Conservation (phyloP, 2,329 filamentous ascomycete species). For the Aureobasidium leucospermi region DNA sequence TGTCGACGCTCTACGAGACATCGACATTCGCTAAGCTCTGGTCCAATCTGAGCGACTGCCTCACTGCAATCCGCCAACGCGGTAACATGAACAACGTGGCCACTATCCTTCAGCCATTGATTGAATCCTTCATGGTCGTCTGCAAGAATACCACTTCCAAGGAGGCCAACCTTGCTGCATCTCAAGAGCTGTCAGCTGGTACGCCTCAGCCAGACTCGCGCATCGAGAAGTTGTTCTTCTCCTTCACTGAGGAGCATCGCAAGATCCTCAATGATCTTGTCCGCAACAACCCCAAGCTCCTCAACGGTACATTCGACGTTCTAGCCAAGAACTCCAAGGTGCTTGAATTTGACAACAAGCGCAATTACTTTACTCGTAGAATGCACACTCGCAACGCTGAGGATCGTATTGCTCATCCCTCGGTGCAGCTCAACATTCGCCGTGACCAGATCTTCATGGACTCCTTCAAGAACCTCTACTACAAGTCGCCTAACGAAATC, state of each 20-base stretch:
- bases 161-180: slow-evolving; percentile 46
- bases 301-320: slow-evolving; percentile 95
- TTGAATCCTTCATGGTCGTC: slow-evolving; percentile 96
- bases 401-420: slow-evolving; percentile 62
- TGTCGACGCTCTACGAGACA: slow-evolving; percentile 84
- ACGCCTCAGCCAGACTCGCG: slow-evolving; percentile 72
- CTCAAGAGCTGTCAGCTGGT: slow-evolving; percentile 61
- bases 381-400: slow-evolving; percentile 71
- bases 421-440: slow-evolving; percentile 80
- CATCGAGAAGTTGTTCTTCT: slow-evolving; percentile 91
- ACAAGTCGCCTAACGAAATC: slow-evolving; percentile 93
- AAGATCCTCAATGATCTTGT: slow-evolving; percentile 98
- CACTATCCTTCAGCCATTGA: slow-evolving; percentile 86
- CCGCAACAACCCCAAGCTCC: slow-evolving; percentile 91
- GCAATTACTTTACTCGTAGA: slow-evolving; percentile 94
- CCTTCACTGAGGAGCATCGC: slow-evolving; percentile 93
- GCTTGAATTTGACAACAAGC: slow-evolving; percentile 98
- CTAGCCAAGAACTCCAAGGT: slow-evolving; percentile 98
- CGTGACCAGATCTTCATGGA: slow-evolving; percentile 96
- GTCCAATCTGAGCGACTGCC: slow-evolving; percentile 83
- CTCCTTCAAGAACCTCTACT: slow-evolving; percentile 96
- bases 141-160: slow-evolving; percentile 92
- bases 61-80: slow-evolving; percentile 79
- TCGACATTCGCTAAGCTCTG: slow-evolving; percentile 84
- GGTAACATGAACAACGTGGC: slow-evolving; percentile 97